A percentile compares a stretch with the other conserved stretches of the same genome.
Conservation (phyloP, 345 rosid genomes). For the Syzygium oleosum region DNA sequence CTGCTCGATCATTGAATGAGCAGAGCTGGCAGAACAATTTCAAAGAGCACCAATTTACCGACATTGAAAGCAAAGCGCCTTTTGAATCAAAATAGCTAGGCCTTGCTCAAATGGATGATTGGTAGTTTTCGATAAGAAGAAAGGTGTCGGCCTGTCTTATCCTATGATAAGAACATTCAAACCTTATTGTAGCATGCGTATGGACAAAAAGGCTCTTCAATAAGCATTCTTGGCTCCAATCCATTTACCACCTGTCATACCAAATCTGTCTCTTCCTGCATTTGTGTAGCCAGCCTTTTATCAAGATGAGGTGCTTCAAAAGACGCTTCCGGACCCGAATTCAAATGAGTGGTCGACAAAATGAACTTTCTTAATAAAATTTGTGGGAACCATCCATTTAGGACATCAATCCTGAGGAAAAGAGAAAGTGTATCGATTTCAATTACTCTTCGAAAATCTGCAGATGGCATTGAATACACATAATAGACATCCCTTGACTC, state of each 20-base stretch:
- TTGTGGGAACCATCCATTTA: too few relatives aligned
- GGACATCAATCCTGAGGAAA: too few relatives aligned
- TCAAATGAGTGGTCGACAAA: not conserved
- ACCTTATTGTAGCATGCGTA: not conserved
- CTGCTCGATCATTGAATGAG: not conserved
- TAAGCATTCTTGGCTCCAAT: not conserved
- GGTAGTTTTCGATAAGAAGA: too few relatives aligned
- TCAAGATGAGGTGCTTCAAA: not conserved
- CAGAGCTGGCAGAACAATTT: accelerated
- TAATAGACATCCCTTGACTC: too few relatives aligned
- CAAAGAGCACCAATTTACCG: not conserved
- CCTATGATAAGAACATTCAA: not conserved
- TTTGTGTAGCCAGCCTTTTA: not conserved
- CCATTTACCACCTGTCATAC: not conserved
- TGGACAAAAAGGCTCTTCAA: not conserved
- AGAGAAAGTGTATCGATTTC: too few relatives aligned
- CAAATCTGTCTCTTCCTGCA: not conserved
- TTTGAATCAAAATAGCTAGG: not conserved
- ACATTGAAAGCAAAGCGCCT: not conserved
- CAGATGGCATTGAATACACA: too few relatives aligned
- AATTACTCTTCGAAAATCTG: too few relatives aligned
- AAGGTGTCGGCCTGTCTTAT: not conserved
- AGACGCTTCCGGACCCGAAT: not conserved
- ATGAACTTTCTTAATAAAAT: not conserved
- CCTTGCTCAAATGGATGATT: not conserved